These are phyloP conservation scores for Pichia cactophila DNA, from an alignment of 1,139 yeast species.

Conservation along the genomic window DNA sequence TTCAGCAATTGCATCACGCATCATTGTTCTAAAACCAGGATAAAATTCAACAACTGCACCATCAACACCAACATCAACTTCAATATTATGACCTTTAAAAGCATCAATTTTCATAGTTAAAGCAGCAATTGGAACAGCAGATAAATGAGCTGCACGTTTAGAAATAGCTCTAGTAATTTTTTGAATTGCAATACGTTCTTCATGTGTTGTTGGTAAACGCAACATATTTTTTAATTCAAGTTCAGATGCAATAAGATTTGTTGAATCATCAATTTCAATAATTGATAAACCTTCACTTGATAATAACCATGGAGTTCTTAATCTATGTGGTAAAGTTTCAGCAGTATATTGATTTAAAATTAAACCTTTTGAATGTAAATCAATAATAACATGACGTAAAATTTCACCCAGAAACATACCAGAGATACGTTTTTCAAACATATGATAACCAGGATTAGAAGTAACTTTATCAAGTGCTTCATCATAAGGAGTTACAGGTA, in stretches of 20 bases:
- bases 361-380: constrained; percentile 50
- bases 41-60: constrained; percentile 90
- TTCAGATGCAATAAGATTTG: constrained; percentile 59
- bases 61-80: constrained; percentile 88
- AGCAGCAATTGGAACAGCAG: constrained; percentile 87
- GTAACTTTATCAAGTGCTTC: constrained; percentile 56
- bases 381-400: constrained; percentile 63
- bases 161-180: constrained; percentile 69
- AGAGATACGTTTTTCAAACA: constrained; percentile 87
- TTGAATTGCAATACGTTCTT: constrained; percentile 69
- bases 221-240: constrained; percentile 54
- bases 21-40: constrained; percentile 74
- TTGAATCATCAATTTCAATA: constrained; percentile 74
- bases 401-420: constrained; percentile 95
- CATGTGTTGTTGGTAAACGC: constrained; percentile 57
- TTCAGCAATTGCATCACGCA: constrained; percentile 65
- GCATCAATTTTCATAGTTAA: constrained; percentile 52
- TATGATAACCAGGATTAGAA: constrained; percentile 78
- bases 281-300: constrained; percentile 79
- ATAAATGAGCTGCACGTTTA: constrained; percentile 73
- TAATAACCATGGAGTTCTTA: constrained; percentile 67
- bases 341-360: constrained; percentile 48
- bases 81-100: constrained; percentile 43
- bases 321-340: constrained; percentile 56
- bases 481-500: constrained; percentile 77